Evolutionary conservation across 2,329 filamentous ascomycete species (phyloP).

Genomic region (Phialocephala sp.): DNA sequence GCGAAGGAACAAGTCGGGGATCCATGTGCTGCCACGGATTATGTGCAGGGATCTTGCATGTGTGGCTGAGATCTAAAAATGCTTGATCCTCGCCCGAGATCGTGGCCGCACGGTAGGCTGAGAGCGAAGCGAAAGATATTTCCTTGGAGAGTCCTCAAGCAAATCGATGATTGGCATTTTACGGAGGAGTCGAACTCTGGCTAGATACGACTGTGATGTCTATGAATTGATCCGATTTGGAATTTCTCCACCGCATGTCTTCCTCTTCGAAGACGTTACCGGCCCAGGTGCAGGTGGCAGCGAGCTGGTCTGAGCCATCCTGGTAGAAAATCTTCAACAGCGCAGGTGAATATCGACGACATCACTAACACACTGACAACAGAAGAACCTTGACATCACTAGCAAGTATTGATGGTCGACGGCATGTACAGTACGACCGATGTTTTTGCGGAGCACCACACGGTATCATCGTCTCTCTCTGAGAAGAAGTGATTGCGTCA

Average conservation of each 20-base stretch:
- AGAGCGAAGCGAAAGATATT: background rate
- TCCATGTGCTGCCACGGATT: background rate
- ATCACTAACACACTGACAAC: background rate
- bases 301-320: conserved; percentile 2
- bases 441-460: background rate
- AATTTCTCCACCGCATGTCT: background rate
- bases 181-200: background rate
- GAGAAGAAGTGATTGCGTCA: background rate
- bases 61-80: conserved; percentile 20
- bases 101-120: conserved; percentile 10
- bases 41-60: conserved; percentile 14
- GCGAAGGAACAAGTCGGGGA: background rate
- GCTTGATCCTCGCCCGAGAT: conserved; percentile 18
- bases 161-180: background rate
- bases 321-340: background rate
- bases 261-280: background rate
- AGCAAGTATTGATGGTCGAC: background rate
- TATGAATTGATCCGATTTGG: background rate
- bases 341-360: background rate
- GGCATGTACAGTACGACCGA: background rate
- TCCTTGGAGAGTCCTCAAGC: background rate
- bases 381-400: background rate
- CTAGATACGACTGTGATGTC: background rate
- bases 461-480: background rate
- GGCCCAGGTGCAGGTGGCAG: background rate